Base-by-base conservation (phyloP, 768 basidiomycete genomes). In the Pulveroboletus sp. region DNA sequence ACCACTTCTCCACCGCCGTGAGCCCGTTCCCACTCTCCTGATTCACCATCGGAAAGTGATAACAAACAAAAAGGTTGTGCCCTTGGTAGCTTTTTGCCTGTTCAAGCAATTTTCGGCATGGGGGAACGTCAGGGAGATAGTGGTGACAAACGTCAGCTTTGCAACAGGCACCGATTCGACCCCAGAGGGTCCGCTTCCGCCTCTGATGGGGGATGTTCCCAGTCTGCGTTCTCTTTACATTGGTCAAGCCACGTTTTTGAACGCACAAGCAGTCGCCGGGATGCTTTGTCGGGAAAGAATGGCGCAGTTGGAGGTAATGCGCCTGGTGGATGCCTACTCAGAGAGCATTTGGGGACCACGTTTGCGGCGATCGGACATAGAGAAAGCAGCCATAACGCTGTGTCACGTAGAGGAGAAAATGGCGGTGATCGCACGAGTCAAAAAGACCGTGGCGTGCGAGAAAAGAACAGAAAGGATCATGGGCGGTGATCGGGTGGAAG, bases 1-100 rank as follows among this genome's bases (percentile, higher is more conserved):
- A 84, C 49, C 78, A 83, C 54, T 79, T 82, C 56, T 81, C 81
- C 1, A 79, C 69, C n/a, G 79, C 81, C 25, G 82, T 82, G 57
- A 55, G 9, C 27, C 8, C 8, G 77, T 71, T 24, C 25, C 21
- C 37, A 34, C 37, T 34, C 12, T n/a, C 33, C 17, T 3, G 24
- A 35, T 34, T 45, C 7, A 34, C 11, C 1, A 45, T 4, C 25
- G 42, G 20, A 7, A 29, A 29, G 29, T 6, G 16, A 6, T 16
- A 6, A 14, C 10, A 23, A 40, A 16, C 2, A 16, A 41, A 19
- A 51, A 68, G 61, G 65, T 70, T 17, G 53, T 68, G 14, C 45
- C 62, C 2, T 41, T 43, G 5, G 51, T 64, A 5, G 59, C 61
- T 9, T 45, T 51, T 2, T 59, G 53, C 46, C 51, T 68, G 34